Base-by-base conservation (phyloP, 352 stramenopile species). In the Plasmopara halstedii region DNA sequence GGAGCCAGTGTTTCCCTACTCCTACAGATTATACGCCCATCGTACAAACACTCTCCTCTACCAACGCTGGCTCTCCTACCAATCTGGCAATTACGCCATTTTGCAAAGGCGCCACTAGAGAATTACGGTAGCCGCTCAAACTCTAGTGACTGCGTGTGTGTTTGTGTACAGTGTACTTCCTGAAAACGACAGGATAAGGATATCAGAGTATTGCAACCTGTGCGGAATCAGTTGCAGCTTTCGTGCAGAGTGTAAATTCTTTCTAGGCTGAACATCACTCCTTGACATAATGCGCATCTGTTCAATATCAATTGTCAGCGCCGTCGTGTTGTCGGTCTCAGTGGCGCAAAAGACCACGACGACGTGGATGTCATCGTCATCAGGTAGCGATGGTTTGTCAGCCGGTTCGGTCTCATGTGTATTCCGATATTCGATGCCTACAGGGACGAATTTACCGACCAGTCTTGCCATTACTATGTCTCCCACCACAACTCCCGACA, bases 401-500 rank as follows among this genome's bases (percentile, higher is more conserved):
- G 49, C 56, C 10, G 43, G 27, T 3, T 43, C 56, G 3, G 64
- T 74, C n/a, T 67, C 70, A 27, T 81, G 70, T 40, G 50, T 66
- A 1, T 82, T 82, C 46, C 64, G 64, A 13, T 82, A 79, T 41
- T 63, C 67, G 23, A 72, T 82, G 67, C 62, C 70, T 9, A 82
- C 70, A 3, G 63, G 58, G 4, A 73, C 54, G 7, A 80, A 78
- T 46, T n/a, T 77, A 7, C 53, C 58, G 0, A 65, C 50, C 27
- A 50, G 62, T 23, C 48, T 78, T 34, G 42, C 56, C 19, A 69
- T 53, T 5, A 46, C 53, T 3, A 48, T 38, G 6, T 46, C 46
- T 11, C 27, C 38, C 2, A 50, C 57, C 4, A 42, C 45, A 21
- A 49, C 38, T 21, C 58, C 67, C 1, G 45, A 61, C 20, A 64